Base-by-base conservation (phyloP, 768 basidiomycete species). In the Lanmaoa rubissima region DNA sequence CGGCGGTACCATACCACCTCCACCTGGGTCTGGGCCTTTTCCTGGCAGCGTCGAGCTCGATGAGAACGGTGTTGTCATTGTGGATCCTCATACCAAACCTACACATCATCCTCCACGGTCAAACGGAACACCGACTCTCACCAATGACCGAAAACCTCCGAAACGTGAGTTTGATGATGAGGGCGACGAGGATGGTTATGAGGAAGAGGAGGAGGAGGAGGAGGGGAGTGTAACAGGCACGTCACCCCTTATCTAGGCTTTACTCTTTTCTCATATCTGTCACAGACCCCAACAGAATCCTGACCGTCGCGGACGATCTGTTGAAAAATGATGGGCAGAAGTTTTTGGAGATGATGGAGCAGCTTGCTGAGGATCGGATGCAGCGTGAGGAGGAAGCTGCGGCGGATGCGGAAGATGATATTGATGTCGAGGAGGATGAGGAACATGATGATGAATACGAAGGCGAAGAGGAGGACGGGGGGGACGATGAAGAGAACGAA, bases 291-390 rank as follows among this genome's bases (percentile, higher is more conserved):
- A 28, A 28, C 4, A 95, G 94, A 66, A 98, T 99, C 70, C 81
- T 99, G 44, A 99, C 97, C 21, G 96, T 99, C 51, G 97, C 97
- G 45, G 97, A 99, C 69, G 97, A 99, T 75, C 83, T 99, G 44
- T 81, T 99, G 65, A 97, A 97, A 80, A 98, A 98, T 66, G 95
- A 99, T 67, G 96, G 96, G 2, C 92, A 94, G 67, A 98, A 97
- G 78, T 99, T 99, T 77, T 77, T 99, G 65, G 97, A 99, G 78
- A 99, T 99, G 97, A 99, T 99, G 97, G 97, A 98, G 72, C 94
- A 96, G 74, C 82, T 99, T 19, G 95, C 96, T 0, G 94, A 97
- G 68, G 83, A 92, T 48, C 83, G 96, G 44, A 92, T 96, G 83
- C 88, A 91, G 64, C 83, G 95, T 5, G 95, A 98, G 68, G 90